Conservation (phyloP, 495 filamentous ascomycete genomes). For the Aspergillus incahuasiensis region DNA sequence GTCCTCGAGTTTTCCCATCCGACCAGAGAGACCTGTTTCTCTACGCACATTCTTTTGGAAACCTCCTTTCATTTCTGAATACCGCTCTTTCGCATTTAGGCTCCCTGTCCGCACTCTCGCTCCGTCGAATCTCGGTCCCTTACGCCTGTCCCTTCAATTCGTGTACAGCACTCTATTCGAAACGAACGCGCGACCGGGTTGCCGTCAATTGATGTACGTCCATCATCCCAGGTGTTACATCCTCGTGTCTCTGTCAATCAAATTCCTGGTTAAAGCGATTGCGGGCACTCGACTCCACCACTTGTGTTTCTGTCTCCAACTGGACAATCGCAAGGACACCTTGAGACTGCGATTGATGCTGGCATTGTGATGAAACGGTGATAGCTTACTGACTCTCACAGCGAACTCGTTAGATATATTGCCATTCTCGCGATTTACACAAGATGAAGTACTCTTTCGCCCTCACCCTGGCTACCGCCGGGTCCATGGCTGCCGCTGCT, state of each 20-base stretch:
- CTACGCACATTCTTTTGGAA: conserved; percentile 44
- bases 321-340: not conserved
- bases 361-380: not conserved
- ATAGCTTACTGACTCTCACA: not conserved
- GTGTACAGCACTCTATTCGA: conserved; percentile 28
- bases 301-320: not conserved
- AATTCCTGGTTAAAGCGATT: not conserved
- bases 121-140: not conserved
- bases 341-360: not conserved
- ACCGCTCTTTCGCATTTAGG: conserved; percentile 26
- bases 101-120: conserved; percentile 2
- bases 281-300: not conserved
- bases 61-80: conserved; percentile 19
- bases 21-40: conserved; percentile 43
- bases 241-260: not conserved
- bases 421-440: conserved; percentile 9
- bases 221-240: not conserved
- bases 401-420: conserved; percentile 3
- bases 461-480: conserved; percentile 42
- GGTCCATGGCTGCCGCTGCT: conserved; percentile 39
- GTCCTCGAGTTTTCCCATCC: conserved; percentile 34
- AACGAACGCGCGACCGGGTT: conserved; percentile 31
- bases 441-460: conserved; percentile 46
- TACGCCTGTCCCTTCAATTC: conserved; percentile 17
- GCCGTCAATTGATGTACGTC: conserved; percentile 35